These are phyloP conservation scores for Hyaloscypha finlandica DNA, from an alignment of 495 filamentous ascomycete species.

Conservation along the genomic window DNA sequence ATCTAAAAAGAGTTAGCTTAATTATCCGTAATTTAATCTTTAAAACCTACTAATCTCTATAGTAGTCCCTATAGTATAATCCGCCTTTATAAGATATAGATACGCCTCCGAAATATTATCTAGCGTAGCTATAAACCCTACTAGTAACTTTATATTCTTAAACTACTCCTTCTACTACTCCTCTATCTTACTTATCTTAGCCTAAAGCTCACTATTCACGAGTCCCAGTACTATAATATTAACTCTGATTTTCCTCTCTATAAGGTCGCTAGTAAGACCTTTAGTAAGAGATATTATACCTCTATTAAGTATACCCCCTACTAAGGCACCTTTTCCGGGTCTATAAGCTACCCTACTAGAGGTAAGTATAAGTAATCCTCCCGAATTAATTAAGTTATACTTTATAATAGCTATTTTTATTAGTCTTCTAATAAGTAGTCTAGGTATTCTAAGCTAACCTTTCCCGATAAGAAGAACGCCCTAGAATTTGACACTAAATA, in stretches of 20 bases:
- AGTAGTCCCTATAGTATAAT: slow-evolving; percentile 50
- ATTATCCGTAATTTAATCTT: neutral
- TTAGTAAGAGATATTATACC: slow-evolving; percentile 41
- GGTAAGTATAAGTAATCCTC: slow-evolving; percentile 55
- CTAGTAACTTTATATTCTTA: slow-evolving; percentile 37
- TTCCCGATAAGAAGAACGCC: slow-evolving; percentile 42
- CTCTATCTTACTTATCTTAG: slow-evolving; percentile 35
- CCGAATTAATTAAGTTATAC: slow-evolving; percentile 41
- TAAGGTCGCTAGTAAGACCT: slow-evolving; percentile 52
- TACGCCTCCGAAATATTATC: slow-evolving; percentile 60
- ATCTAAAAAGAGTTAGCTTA: neutral
- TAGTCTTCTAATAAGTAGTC: too few relatives aligned
- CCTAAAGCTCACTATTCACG: slow-evolving; percentile 53
- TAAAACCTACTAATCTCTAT: slow-evolving; percentile 38
- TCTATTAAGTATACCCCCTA: slow-evolving; percentile 41
- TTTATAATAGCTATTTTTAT: slow-evolving; percentile 36
- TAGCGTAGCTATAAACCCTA: slow-evolving; percentile 48
- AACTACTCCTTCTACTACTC: slow-evolving; percentile 39
- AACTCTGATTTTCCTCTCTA: slow-evolving; percentile 50
- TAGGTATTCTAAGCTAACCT: slow-evolving; percentile 27
- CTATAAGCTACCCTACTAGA: slow-evolving; percentile 44
- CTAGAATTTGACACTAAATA: slow-evolving; percentile 51
- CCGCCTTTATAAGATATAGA: slow-evolving; percentile 56
- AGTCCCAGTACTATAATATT: slow-evolving; percentile 55
- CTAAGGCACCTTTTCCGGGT: slow-evolving; percentile 41